Base-by-base conservation (phyloP, 2,329 filamentous ascomycete species). In the Fusarium irregulare region DNA sequence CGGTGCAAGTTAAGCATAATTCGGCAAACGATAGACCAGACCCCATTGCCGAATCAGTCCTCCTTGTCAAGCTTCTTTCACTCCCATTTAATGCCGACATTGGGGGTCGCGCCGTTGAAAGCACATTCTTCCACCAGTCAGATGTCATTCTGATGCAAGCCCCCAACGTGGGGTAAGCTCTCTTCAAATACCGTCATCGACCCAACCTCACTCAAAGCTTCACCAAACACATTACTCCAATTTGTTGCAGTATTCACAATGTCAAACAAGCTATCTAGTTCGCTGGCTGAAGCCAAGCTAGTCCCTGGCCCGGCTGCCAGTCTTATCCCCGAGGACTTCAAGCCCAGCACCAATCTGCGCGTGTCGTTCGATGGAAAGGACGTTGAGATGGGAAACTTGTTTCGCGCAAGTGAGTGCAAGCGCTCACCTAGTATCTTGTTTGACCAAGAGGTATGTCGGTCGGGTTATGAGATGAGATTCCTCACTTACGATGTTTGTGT, bases 281-380 rank as follows among this genome's bases (percentile, higher is more conserved):
- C 80, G 21, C 76, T 84, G 13, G 70, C 75, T n/a, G 68, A 78
- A 27, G 80, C 80, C 20, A 76, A 76, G 25, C 77, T 84, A n/a
- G 77, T 80, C 4, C 82, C 82, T 6, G 82, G 82, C 12, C 60
- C 78, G 4, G 81, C 81, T n/a, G 72, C 74, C 11, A 69, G 40
- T 16, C 68, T 86, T 45, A 82, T 86, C 42, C 80, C 83, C 0
- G 66, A 75, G 12, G 70, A 66, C 27, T 87, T 87, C 74, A 76
- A 75, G 46, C 83, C 84, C 2, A 78, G 76, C 6, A 80, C 81
- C 7, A 67, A 79, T 34, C 78, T 86, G 7, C 64, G 66, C 10
- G 73, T 87, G 16, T 71, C 77, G 12, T 79, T 80, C 54, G 76
- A 73, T 6, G 80, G 59, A n/a, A 79, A 77, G 55, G 56, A 61